These are phyloP conservation scores for Termitomyces sp. DNA, from an alignment of 768 basidiomycete species.

Conservation along the genomic window DNA sequence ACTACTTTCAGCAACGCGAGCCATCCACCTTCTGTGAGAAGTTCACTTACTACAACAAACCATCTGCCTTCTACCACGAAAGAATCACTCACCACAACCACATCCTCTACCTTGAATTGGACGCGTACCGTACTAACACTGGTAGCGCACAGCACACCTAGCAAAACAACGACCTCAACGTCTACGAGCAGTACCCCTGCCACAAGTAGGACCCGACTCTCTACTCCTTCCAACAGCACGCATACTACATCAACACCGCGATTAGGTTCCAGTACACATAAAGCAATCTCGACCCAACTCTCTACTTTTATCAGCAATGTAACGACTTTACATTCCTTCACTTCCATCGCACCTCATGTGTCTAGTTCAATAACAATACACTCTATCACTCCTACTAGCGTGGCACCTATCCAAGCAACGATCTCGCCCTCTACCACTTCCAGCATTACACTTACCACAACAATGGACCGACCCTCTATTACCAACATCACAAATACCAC, in stretches of 20 bases:
- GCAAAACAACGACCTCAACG: neutral
- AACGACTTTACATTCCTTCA: neutral
- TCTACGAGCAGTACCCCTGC: neutral
- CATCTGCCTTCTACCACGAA: neutral
- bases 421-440: neutral
- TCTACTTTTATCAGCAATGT: no score
- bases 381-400: no score
- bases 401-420: neutral
- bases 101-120: neutral
- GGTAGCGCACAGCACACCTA: no score
- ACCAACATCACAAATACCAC: neutral
- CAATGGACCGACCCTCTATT: neutral
- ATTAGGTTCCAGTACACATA: neutral
- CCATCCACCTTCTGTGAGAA: neutral
- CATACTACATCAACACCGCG: neutral
- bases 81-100: neutral
- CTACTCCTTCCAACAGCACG: neutral
- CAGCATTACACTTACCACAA: neutral
- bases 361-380: neutral
- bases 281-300: no score
- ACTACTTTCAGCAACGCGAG: neutral
- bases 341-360: no score
- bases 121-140: no score
- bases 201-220: neutral
- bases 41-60: neutral